Base-by-base conservation (phyloP, 2,329 filamentous ascomycete genomes). In the Talaromyces sp. region DNA sequence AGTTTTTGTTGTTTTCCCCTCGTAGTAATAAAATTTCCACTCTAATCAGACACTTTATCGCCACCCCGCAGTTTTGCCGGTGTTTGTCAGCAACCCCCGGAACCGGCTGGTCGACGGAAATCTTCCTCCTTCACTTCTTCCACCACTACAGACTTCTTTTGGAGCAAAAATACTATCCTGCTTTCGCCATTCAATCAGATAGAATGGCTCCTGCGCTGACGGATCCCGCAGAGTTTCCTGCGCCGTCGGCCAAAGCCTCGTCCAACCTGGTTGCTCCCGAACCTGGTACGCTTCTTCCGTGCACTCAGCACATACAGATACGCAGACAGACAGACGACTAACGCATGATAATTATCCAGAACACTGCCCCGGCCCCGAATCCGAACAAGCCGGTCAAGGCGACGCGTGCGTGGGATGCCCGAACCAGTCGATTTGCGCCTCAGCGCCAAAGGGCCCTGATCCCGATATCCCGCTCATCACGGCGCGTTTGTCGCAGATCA, bases 331-430 rank as follows among this genome's bases (percentile, higher is more conserved):
- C 3, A 8, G 53, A 29, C 31, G 10, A 54, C 48, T n/a, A 24
- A 24, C n/a, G 35, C 10, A 27, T 48, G 17, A 38, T 19, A 3
- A 52, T 32, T 57, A 35, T n/a, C 12, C 57, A 79, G 92, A 97
- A 76, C 92, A 97, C 80, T 99, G 94, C 71, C 93, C 93, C 3
- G 94, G 94, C 0, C 94, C 77, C 24, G 77, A 79, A 64, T 80
- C 78, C n/a, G 77, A 78, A 56, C 72, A 78, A 68, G 84, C 84
- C 53, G 85, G 84, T 56, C 77, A 82, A 75, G 82, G 81, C 60
- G 92, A 96, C 76, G 92, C 91, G 50, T 99, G 94, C 79, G 91
- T 88, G 54, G 92, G 92, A 58, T 99, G 94, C 71, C 94, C 94
- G 1, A 99, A 99, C 79, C 92, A 99, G 79, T 81, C 86, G 54